Base-by-base conservation (phyloP, 2,329 filamentous ascomycete species). In the Colletotrichum salicis region DNA sequence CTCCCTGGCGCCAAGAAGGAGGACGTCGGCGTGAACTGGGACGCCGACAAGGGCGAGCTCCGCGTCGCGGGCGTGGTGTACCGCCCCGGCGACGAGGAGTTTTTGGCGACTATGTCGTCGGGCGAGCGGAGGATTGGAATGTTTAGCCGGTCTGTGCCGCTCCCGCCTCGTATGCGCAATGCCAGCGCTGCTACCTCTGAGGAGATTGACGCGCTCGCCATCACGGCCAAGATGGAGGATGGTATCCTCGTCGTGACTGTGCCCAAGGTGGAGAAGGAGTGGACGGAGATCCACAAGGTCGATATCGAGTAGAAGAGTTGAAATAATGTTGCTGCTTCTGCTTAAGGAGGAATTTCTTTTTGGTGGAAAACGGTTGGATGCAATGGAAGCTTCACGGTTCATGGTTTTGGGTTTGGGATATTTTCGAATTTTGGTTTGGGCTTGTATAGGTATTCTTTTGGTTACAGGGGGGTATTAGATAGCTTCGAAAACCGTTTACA, bases 1-100 rank as follows among this genome's bases (percentile, higher is more conserved):
- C 86, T 97, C 0, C 93, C 94, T 0, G 94, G 94, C 31, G 93
- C 92, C 1, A 91, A 91, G 82, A 95, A 95, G 82, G 88, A 94
- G 76, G 93, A 96, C 77, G 84, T 96, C 6, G 92, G 88, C 69
- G 89, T 96, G 57, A 91, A 91, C 80, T 97, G 93, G 89, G 90
- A 96, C 75, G 86, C 89, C 0, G 91, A 94, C 70, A 90, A 89
- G 77, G 87, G 86, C 58, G 84, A 88, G 67, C 84, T 97, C 54
- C 89, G 86, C 76, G 84, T 97, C 66, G 87, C 91, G 1, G 94
- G 94, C 63, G 91, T 95, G 0, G 87, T 95, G 10, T 88, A 94
- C 79, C 88, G 93, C 1, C 92, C 91, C 4, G 92, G 90, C 8
- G 89, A 93, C 79, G 93, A 95, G 77, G 86, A 89, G 61, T 88